These are phyloP conservation scores for Nigrospora sphaerica DNA, from an alignment of 2,329 filamentous ascomycete genomes.

Conservation along the genomic window DNA sequence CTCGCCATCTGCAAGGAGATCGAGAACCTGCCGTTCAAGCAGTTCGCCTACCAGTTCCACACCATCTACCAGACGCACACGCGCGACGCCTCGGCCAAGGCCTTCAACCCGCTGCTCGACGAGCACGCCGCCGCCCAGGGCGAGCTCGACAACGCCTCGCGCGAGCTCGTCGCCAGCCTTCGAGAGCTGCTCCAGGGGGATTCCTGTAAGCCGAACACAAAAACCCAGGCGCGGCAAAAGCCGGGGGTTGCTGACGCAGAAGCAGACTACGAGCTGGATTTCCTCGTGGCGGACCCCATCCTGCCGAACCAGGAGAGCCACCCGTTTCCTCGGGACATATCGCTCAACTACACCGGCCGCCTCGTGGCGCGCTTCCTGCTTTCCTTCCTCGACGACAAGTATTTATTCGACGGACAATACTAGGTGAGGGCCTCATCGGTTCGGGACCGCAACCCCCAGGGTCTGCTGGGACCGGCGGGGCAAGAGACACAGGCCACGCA, in stretches of 20 bases:
- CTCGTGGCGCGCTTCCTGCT: slow-evolving; percentile 47
- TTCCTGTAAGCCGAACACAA: slow-evolving; percentile 28
- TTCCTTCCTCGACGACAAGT: slow-evolving; percentile 44
- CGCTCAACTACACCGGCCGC: slow-evolving; percentile 44
- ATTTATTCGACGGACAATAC: slow-evolving; percentile 34
- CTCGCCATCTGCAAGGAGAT: slow-evolving; percentile 40
- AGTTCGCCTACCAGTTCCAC: slow-evolving; percentile 55
- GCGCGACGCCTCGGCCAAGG: slow-evolving; percentile 36
- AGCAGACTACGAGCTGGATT: slow-evolving; percentile 32
- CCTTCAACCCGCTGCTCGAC: slow-evolving; percentile 51
- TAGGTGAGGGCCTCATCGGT: slow-evolving; percentile 2
- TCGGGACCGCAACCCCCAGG: too few species aligned
- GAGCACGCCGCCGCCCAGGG: slow-evolving; percentile 29
- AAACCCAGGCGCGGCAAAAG: too few species aligned
- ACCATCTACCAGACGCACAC: slow-evolving; percentile 52
- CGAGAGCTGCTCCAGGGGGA: slow-evolving; percentile 35
- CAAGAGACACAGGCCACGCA: too few species aligned
- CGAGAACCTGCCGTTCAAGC: slow-evolving; percentile 53
- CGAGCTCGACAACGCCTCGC: slow-evolving; percentile 38
- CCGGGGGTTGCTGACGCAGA: neutral
- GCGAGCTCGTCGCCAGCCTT: slow-evolving; percentile 37
- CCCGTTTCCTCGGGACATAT: slow-evolving; percentile 39
- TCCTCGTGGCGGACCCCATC: slow-evolving; percentile 38
- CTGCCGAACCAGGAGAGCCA: slow-evolving; percentile 36
- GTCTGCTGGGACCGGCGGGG: too few species aligned